These are phyloP conservation scores for Oidium heveae DNA, from an alignment of 2,329 filamentous ascomycete genomes.

Conservation along the genomic window DNA sequence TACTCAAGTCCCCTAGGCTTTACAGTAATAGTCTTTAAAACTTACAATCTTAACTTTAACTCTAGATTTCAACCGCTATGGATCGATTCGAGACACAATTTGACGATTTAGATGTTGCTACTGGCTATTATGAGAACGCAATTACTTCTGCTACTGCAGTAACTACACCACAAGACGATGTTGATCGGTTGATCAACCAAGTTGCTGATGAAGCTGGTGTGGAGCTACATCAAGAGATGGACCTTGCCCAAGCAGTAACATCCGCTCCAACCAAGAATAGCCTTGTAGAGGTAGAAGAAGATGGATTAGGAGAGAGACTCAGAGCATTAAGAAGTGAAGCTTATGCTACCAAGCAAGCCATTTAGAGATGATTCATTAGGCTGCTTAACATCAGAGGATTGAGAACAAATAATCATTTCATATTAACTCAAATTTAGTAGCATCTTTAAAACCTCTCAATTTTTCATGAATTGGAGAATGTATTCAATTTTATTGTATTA, in stretches of 20 bases:
- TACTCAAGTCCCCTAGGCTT: too few relatives aligned
- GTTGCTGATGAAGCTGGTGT: constrained; percentile 74
- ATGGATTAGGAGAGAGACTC: constrained; percentile 37
- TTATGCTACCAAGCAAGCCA: too few relatives aligned
- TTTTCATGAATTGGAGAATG: too few relatives aligned
- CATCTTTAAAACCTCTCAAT: too few relatives aligned
- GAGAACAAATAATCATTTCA: too few relatives aligned
- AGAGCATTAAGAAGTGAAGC: constrained; percentile 21
- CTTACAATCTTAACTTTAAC: neutral
- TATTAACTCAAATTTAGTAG: too few relatives aligned
- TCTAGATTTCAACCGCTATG: constrained; percentile 37
- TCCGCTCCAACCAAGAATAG: constrained; percentile 31
- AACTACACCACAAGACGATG: constrained; percentile 57
- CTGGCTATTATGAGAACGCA: constrained; percentile 47
- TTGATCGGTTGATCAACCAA: constrained; percentile 64
- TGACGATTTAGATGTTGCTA: constrained; percentile 23
- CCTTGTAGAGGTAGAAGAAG: constrained; percentile 54
- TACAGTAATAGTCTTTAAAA: too few relatives aligned
- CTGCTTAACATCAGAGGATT: too few relatives aligned
- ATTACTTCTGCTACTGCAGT: constrained; percentile 54
- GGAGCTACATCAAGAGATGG: constrained; percentile 54
- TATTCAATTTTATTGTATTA: too few relatives aligned
- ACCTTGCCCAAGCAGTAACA: constrained; percentile 28
- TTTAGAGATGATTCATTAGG: too few relatives aligned
- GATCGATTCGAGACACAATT: constrained; percentile 35